Base-by-base conservation (phyloP, 2,329 filamentous ascomycete species). In the Atkinsonella texensis region DNA sequence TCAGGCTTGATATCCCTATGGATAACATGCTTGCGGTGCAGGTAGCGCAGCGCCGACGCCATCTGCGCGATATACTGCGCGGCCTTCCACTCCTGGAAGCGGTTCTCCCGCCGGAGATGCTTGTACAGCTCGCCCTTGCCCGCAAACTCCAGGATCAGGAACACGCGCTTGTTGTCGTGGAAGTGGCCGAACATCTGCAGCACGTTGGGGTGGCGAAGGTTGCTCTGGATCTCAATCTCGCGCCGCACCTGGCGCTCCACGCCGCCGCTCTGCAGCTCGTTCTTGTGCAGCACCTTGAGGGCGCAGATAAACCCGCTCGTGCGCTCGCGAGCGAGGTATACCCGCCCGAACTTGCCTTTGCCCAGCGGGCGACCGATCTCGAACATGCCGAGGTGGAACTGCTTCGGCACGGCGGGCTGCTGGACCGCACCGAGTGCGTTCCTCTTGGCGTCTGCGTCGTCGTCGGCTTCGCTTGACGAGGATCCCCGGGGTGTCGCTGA, bases 11-110 rank as follows among this genome's bases (percentile, higher is more conserved):
- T 65, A 40, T 62, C 60, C n/a, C 63, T 59, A 48, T 65, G 65
- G 6, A 65, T 65, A 15, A 67, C 57, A 33, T 65, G 56, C 54
- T 65, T 65, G 8, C 60, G 52, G 55, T 65, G 63, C 35, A 66
- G 56, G 41, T 65, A 63, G 2, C 46, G 51, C 50, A 66, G 51
- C 0, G 63, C 60, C 9, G 56, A 54, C 3, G 83, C 82, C 81
- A 87, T 85, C 62, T 87, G 84, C 2, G 84, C 83, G 55, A 85
- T 77, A 60, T 86, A 87, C 62, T 84, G 77, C 11, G 84, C 83
- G 17, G 84, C 83, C 58, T 82, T 82, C 73, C 75, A 78, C 63
- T 87, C 84, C 0, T 81, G 76, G 60, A 87, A 87, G 43, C 77
- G 75, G 62, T 79, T 74, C 57, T 82, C 83, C 59, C 79, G 78